Base-by-base conservation (phyloP, 148 eudicot genomes). In the Rhododendron griersonianum region DNA sequence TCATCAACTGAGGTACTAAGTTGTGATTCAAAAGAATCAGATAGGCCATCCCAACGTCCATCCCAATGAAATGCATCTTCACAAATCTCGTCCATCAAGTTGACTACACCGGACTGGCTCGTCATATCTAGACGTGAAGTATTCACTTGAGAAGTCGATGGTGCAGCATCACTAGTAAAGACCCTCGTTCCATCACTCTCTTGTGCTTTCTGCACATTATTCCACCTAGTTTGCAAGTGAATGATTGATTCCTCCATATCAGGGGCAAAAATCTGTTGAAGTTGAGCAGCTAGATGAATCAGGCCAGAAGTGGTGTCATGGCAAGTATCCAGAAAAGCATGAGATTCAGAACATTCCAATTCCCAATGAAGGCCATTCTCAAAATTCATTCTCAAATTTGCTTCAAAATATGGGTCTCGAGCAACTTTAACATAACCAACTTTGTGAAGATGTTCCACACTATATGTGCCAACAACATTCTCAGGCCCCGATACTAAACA, bases 141-240 rank as follows among this genome's bases (percentile, higher is more conserved):
- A 81, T 90, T 90, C 63, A 86, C 51, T 87, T 88, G 82, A 89
- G 92, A 86, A 87, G 80, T 84, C 83, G 90, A 85, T 78, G 94
- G 88, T 48, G 88, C 84, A 87, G 84, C 80, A 39, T 85, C 88
- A 84, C 80, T 71, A 81, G 83, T 82, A 81, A 75, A 80, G 35
- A 82, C 25, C 86, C 89, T 59, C 69, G 84, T 79, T 50, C 79
- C 90, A 59, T 91, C 91, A 84, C 55, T 86, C 79, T 88, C 93
- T 84, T 87, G 93, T 39, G 81, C 90, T 88, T 91, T 91, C 90
- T 92, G 94, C 41, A 89, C 85, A 89, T 87, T 88, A 88, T 94
- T 91, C 99, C 99, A 95, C 90, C 99, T 91, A 88, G 88, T 94
- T 88, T 97, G 96, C 90, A 97, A 94, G 90, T 97, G 96, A 69